Percentiles rank a stretch among this genome's conserved stretches.
Evolutionary conservation across 2,329 filamentous ascomycete species (phyloP).

Genomic region (Colletotrichum orchidophilum): DNA sequence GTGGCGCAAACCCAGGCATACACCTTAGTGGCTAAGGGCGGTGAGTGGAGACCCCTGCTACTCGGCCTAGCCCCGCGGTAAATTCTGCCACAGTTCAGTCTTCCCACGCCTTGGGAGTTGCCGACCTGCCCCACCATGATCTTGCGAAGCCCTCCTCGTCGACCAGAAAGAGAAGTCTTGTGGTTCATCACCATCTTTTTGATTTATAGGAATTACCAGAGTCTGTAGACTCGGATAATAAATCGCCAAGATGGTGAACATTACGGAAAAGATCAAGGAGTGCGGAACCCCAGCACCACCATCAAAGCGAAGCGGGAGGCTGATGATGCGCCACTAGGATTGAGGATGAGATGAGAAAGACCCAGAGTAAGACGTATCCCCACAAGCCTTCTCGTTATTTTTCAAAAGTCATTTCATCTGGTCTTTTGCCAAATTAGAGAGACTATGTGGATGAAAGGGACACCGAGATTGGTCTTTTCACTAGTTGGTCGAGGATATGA

Average conservation of each 20-base stretch:
- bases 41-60: conserved; percentile 17
- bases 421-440: not conserved
- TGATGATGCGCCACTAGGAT: conserved; percentile 71
- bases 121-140: conserved; percentile 30
- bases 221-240: conserved; percentile 33
- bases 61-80: conserved; percentile 32
- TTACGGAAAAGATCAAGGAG: conserved; percentile 99
- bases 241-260: conserved; percentile 86
- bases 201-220: not conserved
- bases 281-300: conserved; percentile 54
- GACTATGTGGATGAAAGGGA: not conserved
- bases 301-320: conserved; percentile 4
- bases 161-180: not conserved
- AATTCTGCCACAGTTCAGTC: conserved; percentile 26
- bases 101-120: conserved; percentile 19
- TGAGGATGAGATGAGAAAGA: conserved; percentile 99
- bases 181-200: not conserved
- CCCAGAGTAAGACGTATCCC: conserved; percentile 78
- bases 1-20: conserved; percentile 17
- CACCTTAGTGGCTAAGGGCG: conserved; percentile 6
- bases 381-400: accelerated
- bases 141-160: conserved; percentile 27
- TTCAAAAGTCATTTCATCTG: not conserved
- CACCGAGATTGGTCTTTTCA: not conserved
- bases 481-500: not conserved